A percentile compares a stretch with the other conserved stretches of the same genome.
Evolutionary conservation across 345 rosid species (phyloP).

Genomic region (Cardamine occulta): DNA sequence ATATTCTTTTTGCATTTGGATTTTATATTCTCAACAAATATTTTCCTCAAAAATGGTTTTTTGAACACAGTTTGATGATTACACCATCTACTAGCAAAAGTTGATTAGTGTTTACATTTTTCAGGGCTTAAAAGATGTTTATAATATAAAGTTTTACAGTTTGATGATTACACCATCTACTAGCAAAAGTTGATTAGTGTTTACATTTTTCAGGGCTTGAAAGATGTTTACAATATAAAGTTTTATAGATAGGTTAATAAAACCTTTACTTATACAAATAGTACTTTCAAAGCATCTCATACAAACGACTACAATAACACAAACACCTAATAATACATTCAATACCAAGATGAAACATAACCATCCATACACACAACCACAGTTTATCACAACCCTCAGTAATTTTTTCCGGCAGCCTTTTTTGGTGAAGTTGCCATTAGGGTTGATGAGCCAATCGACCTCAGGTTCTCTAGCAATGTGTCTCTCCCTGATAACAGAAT

Average conservation of each 20-base stretch:
- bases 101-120: background rate
- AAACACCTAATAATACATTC: slow-evolving; percentile 31
- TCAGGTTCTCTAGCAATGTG: slow-evolving; percentile 46
- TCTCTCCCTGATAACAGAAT: slow-evolving; percentile 41
- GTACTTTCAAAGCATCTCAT: slow-evolving; percentile 32
- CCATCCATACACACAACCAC: slow-evolving; percentile 38
- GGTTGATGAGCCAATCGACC: slow-evolving; percentile 29
- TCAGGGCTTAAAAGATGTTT: background rate
- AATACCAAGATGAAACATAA: slow-evolving; percentile 33
- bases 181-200: background rate
- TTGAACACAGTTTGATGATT: background rate
- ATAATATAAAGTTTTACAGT: slow-evolving; percentile 8
- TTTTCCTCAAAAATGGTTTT: background rate
- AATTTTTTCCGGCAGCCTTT: slow-evolving; percentile 43
- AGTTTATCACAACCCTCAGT: slow-evolving; percentile 42
- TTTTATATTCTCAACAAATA: background rate
- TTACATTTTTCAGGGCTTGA: background rate
- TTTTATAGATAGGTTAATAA: slow-evolving; percentile 22
- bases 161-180: background rate
- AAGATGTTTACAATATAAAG: background rate
- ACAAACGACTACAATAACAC: slow-evolving; percentile 30
- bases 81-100: background rate
- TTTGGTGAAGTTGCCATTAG: slow-evolving; percentile 40
- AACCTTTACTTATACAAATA: slow-evolving; percentile 31
- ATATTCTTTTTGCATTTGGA: background rate